Conservation (phyloP, 2,329 filamentous ascomycete genomes). For the Colletotrichum tofieldiae region DNA sequence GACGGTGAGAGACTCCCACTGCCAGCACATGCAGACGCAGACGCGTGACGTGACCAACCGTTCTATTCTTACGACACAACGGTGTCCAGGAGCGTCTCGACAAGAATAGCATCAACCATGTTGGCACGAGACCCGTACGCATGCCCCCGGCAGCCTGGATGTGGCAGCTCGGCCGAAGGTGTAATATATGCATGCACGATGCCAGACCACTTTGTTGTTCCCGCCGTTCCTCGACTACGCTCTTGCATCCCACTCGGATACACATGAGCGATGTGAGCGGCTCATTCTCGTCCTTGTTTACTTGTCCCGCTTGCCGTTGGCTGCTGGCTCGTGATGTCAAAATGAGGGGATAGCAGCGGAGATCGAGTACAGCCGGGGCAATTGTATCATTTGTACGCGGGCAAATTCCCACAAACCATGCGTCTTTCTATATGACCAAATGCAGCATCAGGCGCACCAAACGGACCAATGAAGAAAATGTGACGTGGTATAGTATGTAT, state of each 20-base stretch:
- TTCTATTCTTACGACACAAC: background rate
- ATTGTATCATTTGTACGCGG: background rate
- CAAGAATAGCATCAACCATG: background rate
- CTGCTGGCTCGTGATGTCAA: background rate
- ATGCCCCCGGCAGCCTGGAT: background rate
- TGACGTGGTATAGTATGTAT: constrained; percentile 1
- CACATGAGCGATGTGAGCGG: background rate
- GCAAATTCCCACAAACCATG: background rate
- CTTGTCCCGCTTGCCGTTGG: no score
- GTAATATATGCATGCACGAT: constrained; percentile 11
- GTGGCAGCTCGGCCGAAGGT: background rate
- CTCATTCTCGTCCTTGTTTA: background rate
- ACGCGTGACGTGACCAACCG: background rate
- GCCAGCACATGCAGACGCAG: constrained; percentile 4
- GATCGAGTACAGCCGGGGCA: background rate
- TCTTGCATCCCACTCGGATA: background rate
- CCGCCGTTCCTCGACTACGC: no score
- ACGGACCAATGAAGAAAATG: background rate
- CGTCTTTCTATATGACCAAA: constrained; percentile 6
- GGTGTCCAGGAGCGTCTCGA: background rate
- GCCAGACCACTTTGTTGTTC: background rate
- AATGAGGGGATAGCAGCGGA: background rate
- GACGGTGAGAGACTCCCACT: background rate
- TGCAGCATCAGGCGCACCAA: background rate
- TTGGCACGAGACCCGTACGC: constrained; percentile 20